A percentile compares a stretch with the other conserved stretches of the same genome.
phyloP scores from a whole-genome alignment of 108 stramenopile species.

The Fragilariopsis cylindrus region DNA sequence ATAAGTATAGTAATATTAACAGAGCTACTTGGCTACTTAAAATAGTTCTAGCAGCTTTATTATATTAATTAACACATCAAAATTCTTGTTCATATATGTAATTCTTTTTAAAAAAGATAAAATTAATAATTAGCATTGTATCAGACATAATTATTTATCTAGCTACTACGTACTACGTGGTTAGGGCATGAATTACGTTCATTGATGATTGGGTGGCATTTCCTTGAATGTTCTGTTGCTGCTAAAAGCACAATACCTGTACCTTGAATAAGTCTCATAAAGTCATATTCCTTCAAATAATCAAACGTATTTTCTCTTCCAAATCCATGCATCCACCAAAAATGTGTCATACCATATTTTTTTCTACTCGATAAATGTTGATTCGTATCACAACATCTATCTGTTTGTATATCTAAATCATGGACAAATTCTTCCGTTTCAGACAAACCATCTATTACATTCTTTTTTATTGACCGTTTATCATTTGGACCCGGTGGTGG shows the following conservation, averaged over 20 bases:
- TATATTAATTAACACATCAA: too few relatives aligned
- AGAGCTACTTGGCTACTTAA: too few relatives aligned
- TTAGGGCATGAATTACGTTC: background rate
- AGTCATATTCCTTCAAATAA: background rate
- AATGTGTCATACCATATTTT: background rate
- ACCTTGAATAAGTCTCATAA: background rate
- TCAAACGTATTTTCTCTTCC: background rate
- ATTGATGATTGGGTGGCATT: background rate
- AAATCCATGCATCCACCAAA: background rate
- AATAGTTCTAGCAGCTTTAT: too few relatives aligned
- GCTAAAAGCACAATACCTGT: background rate
- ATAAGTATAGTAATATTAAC: too few relatives aligned
- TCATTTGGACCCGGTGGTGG: background rate
- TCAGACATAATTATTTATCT: too few relatives aligned
- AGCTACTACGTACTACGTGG: too few relatives aligned
- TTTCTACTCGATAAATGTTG: background rate
- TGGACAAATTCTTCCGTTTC: background rate
- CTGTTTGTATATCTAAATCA: background rate
- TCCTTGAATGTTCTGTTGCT: background rate
- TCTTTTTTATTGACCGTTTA: too few relatives aligned
- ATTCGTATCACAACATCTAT: background rate
- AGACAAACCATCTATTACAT: too few relatives aligned
- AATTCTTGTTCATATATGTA: too few relatives aligned
- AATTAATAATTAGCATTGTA: too few relatives aligned
- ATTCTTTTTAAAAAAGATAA: too few relatives aligned